Conservation (phyloP, 1,139 yeast genomes). For the Magnusiomyces suaveolens region DNA sequence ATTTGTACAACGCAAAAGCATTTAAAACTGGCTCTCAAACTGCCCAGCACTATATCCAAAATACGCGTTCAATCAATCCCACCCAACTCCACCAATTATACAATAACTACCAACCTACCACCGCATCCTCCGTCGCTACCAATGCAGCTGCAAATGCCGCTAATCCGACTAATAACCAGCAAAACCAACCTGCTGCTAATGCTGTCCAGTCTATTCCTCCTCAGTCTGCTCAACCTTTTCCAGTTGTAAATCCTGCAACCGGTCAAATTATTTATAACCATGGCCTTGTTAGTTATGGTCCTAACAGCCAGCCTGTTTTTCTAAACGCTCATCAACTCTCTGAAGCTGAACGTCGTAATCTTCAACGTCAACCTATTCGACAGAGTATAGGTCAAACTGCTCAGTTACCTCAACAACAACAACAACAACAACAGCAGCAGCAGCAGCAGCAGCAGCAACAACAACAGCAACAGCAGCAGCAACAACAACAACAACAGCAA, state of each 20-base stretch:
- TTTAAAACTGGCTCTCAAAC: conserved; percentile 49
- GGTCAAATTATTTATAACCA: not conserved
- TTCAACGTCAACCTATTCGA: not conserved
- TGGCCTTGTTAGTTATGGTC: not conserved
- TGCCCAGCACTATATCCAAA: conserved; percentile 65
- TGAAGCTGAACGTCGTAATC: not conserved
- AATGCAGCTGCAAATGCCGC: not conserved
- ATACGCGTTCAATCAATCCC: conserved; percentile 7
- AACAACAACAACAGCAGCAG: not conserved
- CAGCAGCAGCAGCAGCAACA: not conserved
- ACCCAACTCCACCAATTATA: not conserved
- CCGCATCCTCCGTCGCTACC: not conserved
- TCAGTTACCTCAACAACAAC: not conserved
- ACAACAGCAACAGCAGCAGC: not conserved
- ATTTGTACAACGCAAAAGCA: conserved; percentile 75
- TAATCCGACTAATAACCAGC: not conserved
- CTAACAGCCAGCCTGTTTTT: not conserved
- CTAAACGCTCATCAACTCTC: not conserved
- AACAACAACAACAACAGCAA: not conserved
- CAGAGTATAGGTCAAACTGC: not conserved
- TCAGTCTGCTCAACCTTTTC: not conserved
- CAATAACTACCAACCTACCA: too few relatives aligned
- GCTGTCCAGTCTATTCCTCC: conserved; percentile 2
- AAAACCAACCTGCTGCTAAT: not conserved
- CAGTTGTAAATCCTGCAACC: not conserved